Conservation (phyloP, 1,284 basidiomycete species). For the Boletus albobrunnescens region DNA sequence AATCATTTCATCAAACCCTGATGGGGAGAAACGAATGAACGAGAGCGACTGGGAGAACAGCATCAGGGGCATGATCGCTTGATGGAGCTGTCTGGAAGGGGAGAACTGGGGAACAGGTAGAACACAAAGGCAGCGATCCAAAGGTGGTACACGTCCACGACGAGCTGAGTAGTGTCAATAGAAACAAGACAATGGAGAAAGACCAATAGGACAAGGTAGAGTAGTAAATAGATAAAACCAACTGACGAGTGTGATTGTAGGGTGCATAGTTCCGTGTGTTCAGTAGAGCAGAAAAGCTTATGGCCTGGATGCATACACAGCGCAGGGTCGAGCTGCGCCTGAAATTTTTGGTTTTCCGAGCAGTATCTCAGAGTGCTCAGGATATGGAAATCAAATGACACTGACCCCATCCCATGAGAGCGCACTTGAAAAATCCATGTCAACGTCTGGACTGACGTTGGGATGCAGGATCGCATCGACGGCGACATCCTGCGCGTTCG, state of each 20-base stretch:
- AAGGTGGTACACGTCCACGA: constrained; percentile 3
- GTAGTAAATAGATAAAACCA: constrained; percentile 26
- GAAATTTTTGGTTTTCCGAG: constrained; percentile 11
- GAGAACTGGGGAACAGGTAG: not conserved
- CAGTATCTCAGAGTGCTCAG: constrained; percentile 6
- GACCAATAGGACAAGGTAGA: constrained; percentile 27
- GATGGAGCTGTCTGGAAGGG: not conserved
- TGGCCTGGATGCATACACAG: constrained; percentile 7
- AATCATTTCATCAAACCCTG: constrained; percentile 34
- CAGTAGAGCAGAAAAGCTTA: constrained; percentile 10
- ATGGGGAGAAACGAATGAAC: constrained; percentile 31
- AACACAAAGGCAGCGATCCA: constrained; percentile 1
- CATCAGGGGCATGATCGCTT: constrained; percentile 18
- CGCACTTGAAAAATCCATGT: constrained; percentile 37
- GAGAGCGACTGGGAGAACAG: constrained; percentile 27
- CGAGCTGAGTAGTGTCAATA: constrained; percentile 1
- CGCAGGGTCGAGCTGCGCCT: constrained; percentile 4
- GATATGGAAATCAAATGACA: constrained; percentile 20
- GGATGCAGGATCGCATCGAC: constrained; percentile 23
- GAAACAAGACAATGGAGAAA: constrained; percentile 6
- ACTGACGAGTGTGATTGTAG: constrained; percentile 7
- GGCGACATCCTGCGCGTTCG: constrained; percentile 34
- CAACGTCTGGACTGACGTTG: constrained; percentile 24
- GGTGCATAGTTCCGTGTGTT: constrained; percentile 18
- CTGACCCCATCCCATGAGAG: constrained; percentile 35